Conservation (phyloP, 768 basidiomycete species). For the Mycena indigotica region DNA sequence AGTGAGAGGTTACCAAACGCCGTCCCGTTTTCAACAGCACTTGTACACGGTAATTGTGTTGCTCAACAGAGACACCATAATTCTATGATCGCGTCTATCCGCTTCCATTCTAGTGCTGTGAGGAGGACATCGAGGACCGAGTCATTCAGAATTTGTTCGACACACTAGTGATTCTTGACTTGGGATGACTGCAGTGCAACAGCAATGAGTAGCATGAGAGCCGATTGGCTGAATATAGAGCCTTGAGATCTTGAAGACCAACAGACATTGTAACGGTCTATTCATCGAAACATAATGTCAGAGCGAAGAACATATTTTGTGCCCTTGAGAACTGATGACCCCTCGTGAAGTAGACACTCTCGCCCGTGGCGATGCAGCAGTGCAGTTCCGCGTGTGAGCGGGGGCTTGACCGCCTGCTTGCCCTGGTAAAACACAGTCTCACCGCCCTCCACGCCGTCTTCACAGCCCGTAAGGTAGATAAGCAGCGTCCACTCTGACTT, state of each 20-base stretch:
- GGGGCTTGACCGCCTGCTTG: constrained; percentile 51
- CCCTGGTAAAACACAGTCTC: constrained; percentile 77
- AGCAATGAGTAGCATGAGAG: not conserved
- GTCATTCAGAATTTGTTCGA: too few species aligned
- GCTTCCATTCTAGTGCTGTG: too few species aligned
- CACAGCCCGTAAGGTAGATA: constrained; percentile 68
- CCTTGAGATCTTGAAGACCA: not conserved
- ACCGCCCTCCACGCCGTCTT: constrained; percentile 75
- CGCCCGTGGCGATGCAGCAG: constrained; percentile 73
- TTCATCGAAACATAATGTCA: constrained; percentile 65
- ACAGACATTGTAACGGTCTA: not conserved
- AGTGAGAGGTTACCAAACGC: too few species aligned
- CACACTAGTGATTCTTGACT: too few species aligned
- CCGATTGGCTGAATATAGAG: not conserved
- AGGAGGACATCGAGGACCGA: too few species aligned
- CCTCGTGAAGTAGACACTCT: constrained; percentile 74
- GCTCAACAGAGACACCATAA: too few species aligned
- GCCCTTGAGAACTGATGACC: constrained; percentile 59
- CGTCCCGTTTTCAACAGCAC: too few species aligned
- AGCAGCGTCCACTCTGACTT: constrained; percentile 80
- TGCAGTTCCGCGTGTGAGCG: constrained; percentile 62
- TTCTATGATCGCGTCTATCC: too few species aligned
- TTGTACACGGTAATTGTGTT: too few species aligned
- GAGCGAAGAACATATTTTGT: constrained; percentile 75
- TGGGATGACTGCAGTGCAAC: too few species aligned